Evolutionary conservation across 495 filamentous ascomycete species (phyloP).

Genomic region (Thozetella sp.): DNA sequence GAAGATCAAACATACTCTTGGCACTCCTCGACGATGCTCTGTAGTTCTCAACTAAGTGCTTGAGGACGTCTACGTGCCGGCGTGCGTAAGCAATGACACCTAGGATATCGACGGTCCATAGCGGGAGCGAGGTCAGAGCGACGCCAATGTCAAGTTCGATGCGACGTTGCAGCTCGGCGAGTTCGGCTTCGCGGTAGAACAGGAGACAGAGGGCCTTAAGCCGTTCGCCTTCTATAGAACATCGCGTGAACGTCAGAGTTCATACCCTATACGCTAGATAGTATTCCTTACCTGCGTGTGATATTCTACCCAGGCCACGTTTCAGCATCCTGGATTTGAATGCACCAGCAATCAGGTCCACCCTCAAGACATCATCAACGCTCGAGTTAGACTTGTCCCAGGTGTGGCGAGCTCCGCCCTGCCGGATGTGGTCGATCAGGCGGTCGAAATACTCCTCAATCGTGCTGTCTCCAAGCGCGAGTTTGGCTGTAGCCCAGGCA

Average conservation of each 20-base stretch:
- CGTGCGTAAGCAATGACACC: not conserved
- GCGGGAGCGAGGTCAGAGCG: not conserved
- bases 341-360: not conserved
- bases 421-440: constrained; percentile 12
- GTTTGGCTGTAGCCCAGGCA: constrained; percentile 6
- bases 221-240: constrained; percentile 9
- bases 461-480: constrained; percentile 2
- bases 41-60: not conserved
- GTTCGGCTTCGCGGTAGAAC: too few relatives aligned
- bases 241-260: too few relatives aligned
- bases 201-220: constrained; percentile 12
- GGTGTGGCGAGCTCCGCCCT: constrained; percentile 7
- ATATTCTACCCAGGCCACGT: not conserved
- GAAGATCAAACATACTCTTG: not conserved
- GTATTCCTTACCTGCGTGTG: not conserved
- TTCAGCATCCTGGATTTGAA: not conserved
- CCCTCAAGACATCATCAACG: not conserved
- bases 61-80: not conserved
- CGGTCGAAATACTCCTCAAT: constrained; percentile 13
- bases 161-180: too few relatives aligned
- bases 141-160: not conserved
- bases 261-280: too few relatives aligned
- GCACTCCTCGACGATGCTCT: too few relatives aligned
- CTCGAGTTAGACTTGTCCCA: constrained; percentile 12
- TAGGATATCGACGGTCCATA: not conserved